Base-by-base conservation (phyloP, 306 rosid species). In the Quercus glauca region DNA sequence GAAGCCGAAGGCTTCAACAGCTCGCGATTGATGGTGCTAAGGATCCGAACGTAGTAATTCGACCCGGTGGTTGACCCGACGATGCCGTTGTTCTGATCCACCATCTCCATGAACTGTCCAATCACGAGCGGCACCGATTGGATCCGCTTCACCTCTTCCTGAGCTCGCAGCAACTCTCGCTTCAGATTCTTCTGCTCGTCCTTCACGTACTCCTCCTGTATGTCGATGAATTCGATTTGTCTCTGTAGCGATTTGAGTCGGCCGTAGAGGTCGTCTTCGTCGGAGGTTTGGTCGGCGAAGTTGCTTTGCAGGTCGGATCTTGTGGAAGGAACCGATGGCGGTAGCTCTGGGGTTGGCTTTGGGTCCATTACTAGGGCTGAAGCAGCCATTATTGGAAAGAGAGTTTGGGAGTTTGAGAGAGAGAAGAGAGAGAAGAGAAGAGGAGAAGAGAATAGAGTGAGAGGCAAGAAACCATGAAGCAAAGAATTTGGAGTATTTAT, bases 51-150 rank as follows among this genome's bases (percentile, higher is more conserved):
- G 25, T 96, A 96, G 81, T 96, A 96, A 76, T 96, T 96, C 18
- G 99, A 96, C 35, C 99, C 99, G 0, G 99, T 96, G 3, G 99
- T 96, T n/a, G 99, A 96, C 29, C 99, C 99, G 3, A 96, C 99
- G 53, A 96, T 96, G 3, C 98, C 99, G 51, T 96, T 92, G 73
- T 96, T 93, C 86, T 87, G 90, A 71, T 96, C 99, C 3, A 96
- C 98, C 99, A 96, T 96, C 85, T 96, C 99, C 96, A 93, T 92
- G 81, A 96, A 96, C 91, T 96, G 99, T 17, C 99, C 99, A 1
- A 96, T 96, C 2, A 96, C 99, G 3, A 96, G 90, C 0, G 99
- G 99, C 80, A 96, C 99, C 29, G 99, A 96, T 71, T 96, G 99
- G 79, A 96, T 93, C 93, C 99, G 79, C 81, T 96, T 96, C 14